Percentiles rank a stretch among this genome's conserved stretches.
Conservation (phyloP, 345 rosid species). For the Atalantia buxifolia region DNA sequence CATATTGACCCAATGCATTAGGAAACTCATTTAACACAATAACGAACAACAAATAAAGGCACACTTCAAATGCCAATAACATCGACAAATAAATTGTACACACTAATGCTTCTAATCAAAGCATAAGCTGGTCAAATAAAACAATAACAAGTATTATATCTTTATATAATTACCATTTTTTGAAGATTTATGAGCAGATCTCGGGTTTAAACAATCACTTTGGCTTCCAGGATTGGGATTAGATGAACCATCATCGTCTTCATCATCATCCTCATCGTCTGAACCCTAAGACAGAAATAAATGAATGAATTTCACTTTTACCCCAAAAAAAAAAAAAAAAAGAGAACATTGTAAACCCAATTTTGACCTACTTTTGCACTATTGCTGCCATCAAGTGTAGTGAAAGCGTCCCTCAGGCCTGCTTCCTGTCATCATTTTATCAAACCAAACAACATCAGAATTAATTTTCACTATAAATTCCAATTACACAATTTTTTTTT, state of each 20-base stretch:
- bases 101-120: not conserved
- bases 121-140: not conserved
- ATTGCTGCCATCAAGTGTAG: conserved; percentile 33
- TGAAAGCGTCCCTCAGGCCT: conserved; percentile 49
- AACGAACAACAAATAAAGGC: not conserved
- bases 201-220: conserved; percentile 43
- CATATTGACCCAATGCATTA: not conserved
- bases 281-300: conserved; percentile 28
- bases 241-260: conserved; percentile 51
- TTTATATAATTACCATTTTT: conserved; percentile 35
- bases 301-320: not conserved
- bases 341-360: not conserved
- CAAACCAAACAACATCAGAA: conserved; percentile 15
- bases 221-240: conserved; percentile 65
- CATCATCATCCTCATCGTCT: conserved; percentile 58
- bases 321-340: not conserved
- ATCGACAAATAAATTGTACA: not conserved
- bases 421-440: conserved; percentile 44
- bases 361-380: conserved; percentile 48
- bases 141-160: not conserved
- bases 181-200: conserved; percentile 42
- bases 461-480: not conserved
- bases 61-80: not conserved
- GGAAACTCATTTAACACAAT: not conserved
- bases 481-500: not conserved